phyloP scores from a whole-genome alignment of 345 rosid genomes.

The Laguncularia racemosa region DNA sequence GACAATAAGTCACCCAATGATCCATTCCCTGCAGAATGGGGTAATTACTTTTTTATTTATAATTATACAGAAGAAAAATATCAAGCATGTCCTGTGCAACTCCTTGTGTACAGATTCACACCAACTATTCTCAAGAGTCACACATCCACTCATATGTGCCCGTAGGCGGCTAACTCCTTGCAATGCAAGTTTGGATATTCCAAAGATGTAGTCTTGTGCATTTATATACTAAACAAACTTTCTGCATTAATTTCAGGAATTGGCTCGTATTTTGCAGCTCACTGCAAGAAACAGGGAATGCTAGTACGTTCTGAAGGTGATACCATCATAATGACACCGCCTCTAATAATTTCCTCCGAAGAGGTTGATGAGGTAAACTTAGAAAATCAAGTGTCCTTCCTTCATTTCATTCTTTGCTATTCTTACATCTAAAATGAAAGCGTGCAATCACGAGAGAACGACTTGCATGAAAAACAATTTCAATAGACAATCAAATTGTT shows the following conservation, averaged over 20 bases:
- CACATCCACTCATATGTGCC: too few relatives aligned
- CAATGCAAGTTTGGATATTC: background rate
- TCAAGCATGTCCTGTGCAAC: background rate
- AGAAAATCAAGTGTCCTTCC: background rate
- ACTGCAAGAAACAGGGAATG: slow-evolving; percentile 76
- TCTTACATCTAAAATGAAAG: too few relatives aligned
- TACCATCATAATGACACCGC: slow-evolving; percentile 90
- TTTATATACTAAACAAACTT: background rate
- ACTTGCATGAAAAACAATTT: background rate
- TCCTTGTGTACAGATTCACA: background rate
- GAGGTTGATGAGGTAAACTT: slow-evolving; percentile 67
- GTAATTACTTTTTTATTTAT: slow-evolving; percentile 26
- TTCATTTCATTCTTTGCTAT: too few relatives aligned
- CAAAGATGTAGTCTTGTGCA: background rate
- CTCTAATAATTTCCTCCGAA: slow-evolving; percentile 53
- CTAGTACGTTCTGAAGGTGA: slow-evolving; percentile 88
- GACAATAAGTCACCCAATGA: slow-evolving; percentile 87
- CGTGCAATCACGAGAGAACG: too few relatives aligned
- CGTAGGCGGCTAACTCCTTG: background rate
- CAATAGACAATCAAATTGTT: background rate
- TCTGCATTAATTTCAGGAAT: slow-evolving; percentile 37
- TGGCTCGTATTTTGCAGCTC: slow-evolving; percentile 82
- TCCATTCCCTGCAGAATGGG: slow-evolving; percentile 97
- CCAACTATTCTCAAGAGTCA: background rate
- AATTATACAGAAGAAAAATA: background rate